These are phyloP conservation scores for Euphrasia confusa DNA, from an alignment of 257 asterid species.

Conservation along the genomic window DNA sequence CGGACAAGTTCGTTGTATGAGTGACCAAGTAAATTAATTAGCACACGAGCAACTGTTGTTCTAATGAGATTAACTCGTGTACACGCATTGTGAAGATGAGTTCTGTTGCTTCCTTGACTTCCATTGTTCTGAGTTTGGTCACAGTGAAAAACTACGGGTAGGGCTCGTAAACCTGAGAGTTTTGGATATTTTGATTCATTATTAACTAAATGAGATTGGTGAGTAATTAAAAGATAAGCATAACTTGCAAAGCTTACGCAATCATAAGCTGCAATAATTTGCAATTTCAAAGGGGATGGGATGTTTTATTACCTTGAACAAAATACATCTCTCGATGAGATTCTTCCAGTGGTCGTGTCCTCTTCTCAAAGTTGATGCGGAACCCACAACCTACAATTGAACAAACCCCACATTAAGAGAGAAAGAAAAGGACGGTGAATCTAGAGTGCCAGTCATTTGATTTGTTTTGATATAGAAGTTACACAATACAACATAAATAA, in stretches of 20 bases:
- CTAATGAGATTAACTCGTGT: too few species aligned
- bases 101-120: background rate
- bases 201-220: background rate
- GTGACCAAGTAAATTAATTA: too few species aligned
- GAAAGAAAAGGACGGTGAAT: background rate
- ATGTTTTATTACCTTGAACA: conserved; percentile 52
- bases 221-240: background rate
- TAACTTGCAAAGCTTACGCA: too few species aligned
- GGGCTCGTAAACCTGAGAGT: conserved; percentile 2
- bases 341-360: conserved; percentile 80
- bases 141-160: background rate
- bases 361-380: conserved; percentile 78
- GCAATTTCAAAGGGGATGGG: background rate
- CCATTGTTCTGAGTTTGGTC: background rate
- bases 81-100: too few species aligned
- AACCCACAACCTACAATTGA: conserved; percentile 79
- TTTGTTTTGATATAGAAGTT: too few species aligned
- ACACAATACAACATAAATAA: background rate
- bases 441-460: background rate
- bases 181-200: background rate
- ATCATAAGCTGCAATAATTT: too few species aligned
- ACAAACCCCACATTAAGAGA: background rate
- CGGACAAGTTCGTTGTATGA: too few species aligned
- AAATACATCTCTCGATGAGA: conserved; percentile 57
- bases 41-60: too few species aligned